Evolutionary conservation across 495 filamentous ascomycete genomes (phyloP).

Genomic region (Trichoderma virens): DNA sequence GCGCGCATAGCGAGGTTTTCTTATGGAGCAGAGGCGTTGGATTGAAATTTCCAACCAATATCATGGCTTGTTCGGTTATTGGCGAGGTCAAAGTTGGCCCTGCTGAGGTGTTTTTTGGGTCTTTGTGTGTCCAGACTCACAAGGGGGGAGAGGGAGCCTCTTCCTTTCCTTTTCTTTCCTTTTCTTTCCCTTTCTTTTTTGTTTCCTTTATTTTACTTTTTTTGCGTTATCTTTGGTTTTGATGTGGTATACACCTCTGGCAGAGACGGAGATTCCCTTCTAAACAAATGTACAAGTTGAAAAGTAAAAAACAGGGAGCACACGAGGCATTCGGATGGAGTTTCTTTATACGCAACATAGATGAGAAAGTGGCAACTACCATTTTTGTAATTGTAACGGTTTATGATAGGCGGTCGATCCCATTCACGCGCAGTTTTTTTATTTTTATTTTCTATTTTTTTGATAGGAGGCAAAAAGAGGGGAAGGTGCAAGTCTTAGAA

Average conservation of each 20-base stretch:
- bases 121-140: not conserved
- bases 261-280: not conserved
- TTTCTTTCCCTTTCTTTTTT: not conserved
- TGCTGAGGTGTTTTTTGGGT: not conserved
- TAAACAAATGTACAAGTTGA: not conserved
- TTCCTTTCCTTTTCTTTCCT: not conserved
- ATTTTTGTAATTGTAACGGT: slow-evolving; percentile 12
- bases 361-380: slow-evolving; percentile 10
- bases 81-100: not conserved
- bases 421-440: not conserved
- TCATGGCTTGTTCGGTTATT: slow-evolving; percentile 3
- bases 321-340: not conserved
- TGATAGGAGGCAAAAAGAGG: not conserved
- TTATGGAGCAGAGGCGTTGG: slow-evolving; percentile 27
- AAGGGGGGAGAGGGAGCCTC: not conserved
- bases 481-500: not conserved
- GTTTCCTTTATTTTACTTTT: not conserved
- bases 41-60: slow-evolving; percentile 13
- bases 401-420: not conserved
- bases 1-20: slow-evolving; percentile 26
- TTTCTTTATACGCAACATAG: slow-evolving; percentile 6
- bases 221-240: not conserved
- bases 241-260: not conserved
- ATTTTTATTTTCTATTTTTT: not conserved
- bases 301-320: not conserved